These are phyloP conservation scores for Arthonia radiata DNA, from an alignment of 495 filamentous ascomycete species.

Conservation along the genomic window DNA sequence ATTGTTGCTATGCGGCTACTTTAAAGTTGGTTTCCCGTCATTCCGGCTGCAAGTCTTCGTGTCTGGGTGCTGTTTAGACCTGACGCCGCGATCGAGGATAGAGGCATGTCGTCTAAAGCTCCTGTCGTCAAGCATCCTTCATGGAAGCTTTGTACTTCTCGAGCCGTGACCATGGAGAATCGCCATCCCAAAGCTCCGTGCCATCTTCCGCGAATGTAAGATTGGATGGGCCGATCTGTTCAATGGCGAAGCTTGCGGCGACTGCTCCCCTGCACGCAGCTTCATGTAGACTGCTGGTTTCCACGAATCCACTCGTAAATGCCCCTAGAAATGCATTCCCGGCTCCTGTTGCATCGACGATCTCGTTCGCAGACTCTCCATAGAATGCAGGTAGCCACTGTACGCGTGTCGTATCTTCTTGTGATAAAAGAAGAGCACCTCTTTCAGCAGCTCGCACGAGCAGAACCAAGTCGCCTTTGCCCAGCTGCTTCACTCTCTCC, in stretches of 20 bases:
- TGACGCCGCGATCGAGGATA: too few species aligned
- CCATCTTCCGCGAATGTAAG: too few species aligned
- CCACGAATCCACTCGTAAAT: conserved; percentile 11
- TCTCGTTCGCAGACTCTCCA: conserved; percentile 1
- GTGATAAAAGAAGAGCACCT: conserved; percentile 10
- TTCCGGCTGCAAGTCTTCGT: too few species aligned
- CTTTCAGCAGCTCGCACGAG: conserved; percentile 15
- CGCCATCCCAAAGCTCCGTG: too few species aligned
- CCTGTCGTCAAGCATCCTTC: too few species aligned
- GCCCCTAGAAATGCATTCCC: conserved; percentile 17
- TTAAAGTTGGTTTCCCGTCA: too few species aligned
- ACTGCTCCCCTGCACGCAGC: conserved; percentile 14
- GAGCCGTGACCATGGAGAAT: too few species aligned
- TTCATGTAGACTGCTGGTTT: conserved; percentile 5
- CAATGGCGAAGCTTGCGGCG: conserved; percentile 15
- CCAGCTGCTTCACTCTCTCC: conserved; percentile 7
- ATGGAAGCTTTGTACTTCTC: too few species aligned
- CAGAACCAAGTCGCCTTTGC: conserved; percentile 5
- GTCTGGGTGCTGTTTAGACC: too few species aligned
- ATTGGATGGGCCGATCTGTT: conserved; percentile 16
- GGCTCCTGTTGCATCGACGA: conserved; percentile 16
- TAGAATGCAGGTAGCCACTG: conserved; percentile 15
- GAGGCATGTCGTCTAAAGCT: too few species aligned
- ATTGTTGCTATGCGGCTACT: too few species aligned
- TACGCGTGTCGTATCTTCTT: too few species aligned